A percentile compares a stretch with the other conserved stretches of the same genome.
These are phyloP conservation scores for Fragaria iinumae DNA, from an alignment of 306 rosid species.

Conservation along the genomic window DNA sequence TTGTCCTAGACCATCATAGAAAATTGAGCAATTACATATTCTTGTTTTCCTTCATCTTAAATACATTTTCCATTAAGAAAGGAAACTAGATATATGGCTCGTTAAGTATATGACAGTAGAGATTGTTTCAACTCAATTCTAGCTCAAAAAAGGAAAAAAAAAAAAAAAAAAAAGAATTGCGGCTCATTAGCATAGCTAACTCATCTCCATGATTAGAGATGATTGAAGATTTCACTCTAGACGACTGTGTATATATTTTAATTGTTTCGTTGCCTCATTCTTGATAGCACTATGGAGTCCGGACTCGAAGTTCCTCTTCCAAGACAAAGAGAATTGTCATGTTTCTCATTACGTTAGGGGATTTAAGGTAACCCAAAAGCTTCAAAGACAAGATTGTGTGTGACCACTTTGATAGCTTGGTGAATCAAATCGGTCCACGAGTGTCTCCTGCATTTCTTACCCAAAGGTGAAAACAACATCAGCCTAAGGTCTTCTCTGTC, in stretches of 20 bases:
- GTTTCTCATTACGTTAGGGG: too few species aligned
- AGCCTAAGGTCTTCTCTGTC: not conserved
- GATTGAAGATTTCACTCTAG: not conserved
- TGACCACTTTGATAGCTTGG: too few species aligned
- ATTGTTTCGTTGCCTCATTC: not conserved
- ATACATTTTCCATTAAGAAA: not conserved
- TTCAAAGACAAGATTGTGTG: too few species aligned
- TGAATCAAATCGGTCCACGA: not conserved
- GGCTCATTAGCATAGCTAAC: not conserved
- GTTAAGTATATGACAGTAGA: too few species aligned
- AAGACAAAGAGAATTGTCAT: too few species aligned
- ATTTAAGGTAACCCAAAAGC: too few species aligned
- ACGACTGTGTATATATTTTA: not conserved
- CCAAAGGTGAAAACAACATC: not conserved
- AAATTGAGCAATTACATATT: not conserved
- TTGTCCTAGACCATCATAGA: not conserved
- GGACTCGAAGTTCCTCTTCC: too few species aligned
- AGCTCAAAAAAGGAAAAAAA: not conserved
- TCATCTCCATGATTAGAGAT: not conserved
- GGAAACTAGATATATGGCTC: not conserved
- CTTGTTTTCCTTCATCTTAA: not conserved
- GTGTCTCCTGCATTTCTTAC: not conserved
- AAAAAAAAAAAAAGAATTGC: not conserved
- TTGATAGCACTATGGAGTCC: not conserved
- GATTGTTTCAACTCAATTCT: not conserved